Percentiles rank a stretch among this genome's conserved stretches.
These are phyloP conservation scores for Alnus rubra DNA, from an alignment of 306 rosid genomes.

Conservation along the genomic window DNA sequence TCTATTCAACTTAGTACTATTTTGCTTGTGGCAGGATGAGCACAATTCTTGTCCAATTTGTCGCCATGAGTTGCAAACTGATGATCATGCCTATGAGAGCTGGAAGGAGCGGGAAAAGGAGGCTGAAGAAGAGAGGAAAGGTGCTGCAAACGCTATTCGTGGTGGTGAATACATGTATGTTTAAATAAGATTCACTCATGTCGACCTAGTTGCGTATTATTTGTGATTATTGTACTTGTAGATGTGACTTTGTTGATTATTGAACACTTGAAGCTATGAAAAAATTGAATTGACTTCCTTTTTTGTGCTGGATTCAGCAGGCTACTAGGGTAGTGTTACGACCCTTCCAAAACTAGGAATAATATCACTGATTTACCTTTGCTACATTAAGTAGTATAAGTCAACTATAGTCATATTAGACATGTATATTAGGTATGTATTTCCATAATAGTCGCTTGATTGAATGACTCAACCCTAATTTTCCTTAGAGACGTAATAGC, in stretches of 20 bases:
- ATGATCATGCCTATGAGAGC: constrained; percentile 87
- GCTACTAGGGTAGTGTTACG: too few species aligned
- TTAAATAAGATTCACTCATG: constrained; percentile 33
- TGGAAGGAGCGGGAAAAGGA: constrained; percentile 97
- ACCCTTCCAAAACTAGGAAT: too few species aligned
- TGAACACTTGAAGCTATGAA: constrained; percentile 15
- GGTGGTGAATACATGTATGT: constrained; percentile 98
- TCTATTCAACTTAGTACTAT: constrained; percentile 4
- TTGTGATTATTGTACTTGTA: constrained; percentile 14
- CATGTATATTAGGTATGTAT: too few species aligned
- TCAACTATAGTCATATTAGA: too few species aligned
- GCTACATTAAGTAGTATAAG: too few species aligned
- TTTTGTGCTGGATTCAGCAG: not conserved
- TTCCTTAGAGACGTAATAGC: too few species aligned
- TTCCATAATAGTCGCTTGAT: too few species aligned
- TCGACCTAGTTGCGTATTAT: not conserved
- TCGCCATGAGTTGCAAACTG: constrained; percentile 85
- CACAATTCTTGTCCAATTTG: constrained; percentile 91
- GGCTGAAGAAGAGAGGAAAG: constrained; percentile 93
- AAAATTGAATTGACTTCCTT: not conserved
- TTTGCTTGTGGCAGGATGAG: constrained; percentile 57
- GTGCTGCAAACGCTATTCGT: constrained; percentile 88
- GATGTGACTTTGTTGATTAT: constrained; percentile 8
- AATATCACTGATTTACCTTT: too few species aligned
- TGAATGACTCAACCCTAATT: too few species aligned